phyloP scores from a whole-genome alignment of 345 rosid genomes.

The Triadica sebifera region DNA sequence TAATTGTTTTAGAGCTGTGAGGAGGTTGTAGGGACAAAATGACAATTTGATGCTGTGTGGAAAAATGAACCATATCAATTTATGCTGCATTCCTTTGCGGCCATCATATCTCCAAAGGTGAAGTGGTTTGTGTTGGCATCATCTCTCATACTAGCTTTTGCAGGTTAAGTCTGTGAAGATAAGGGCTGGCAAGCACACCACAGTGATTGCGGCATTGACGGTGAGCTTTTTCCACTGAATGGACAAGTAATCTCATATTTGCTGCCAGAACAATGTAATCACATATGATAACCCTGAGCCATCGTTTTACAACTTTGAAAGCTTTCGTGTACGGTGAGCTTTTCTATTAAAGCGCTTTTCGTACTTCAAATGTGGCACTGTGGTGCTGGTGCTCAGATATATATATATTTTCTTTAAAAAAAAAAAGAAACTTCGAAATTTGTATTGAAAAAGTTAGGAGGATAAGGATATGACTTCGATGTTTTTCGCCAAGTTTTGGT shows the following conservation, averaged over 20 bases:
- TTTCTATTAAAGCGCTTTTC: background rate
- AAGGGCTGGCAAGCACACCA: conserved; percentile 74
- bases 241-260: conserved; percentile 79
- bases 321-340: background rate
- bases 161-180: conserved; percentile 96
- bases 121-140: background rate
- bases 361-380: background rate
- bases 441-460: background rate
- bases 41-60: background rate
- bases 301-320: background rate
- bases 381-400: background rate
- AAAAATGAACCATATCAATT: background rate
- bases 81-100: background rate
- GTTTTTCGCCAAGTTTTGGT: no score
- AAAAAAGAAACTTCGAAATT: background rate
- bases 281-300: background rate
- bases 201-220: conserved; percentile 89
- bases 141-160: conserved; percentile 20
- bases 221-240: conserved; percentile 76
- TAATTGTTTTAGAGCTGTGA: background rate
- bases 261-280: conserved; percentile 87
- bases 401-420: no score
- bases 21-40: background rate
- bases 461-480: background rate
- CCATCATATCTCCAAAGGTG: background rate